Base-by-base conservation (phyloP, 495 filamentous ascomycete genomes). In the Aspergillus bertholletiae region DNA sequence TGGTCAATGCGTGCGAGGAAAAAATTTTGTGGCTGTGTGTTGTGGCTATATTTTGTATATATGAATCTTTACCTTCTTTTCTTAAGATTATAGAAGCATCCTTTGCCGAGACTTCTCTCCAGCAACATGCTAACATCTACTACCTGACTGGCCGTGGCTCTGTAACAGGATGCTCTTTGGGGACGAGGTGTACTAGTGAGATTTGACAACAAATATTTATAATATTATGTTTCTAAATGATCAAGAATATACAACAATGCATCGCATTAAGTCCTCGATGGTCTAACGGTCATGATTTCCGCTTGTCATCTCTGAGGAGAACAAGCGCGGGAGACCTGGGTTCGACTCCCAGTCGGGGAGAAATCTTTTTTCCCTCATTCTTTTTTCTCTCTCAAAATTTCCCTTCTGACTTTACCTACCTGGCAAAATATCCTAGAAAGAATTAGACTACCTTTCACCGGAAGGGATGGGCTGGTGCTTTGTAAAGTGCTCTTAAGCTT, bases 211-310 rank as follows among this genome's bases (percentile, higher is more conserved):
- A 12, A 6, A 34, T 34, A 34, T 34, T 13, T 8, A 28, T 9
- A 28, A 5, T 34, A 13, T 12, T 7, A 8, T 34, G 12, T 34
- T 34, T 11, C 2, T 8, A 11, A 9, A 13, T 6, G 9, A 2
- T 34, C 7, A 22, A 4, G 18, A 40, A 40, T 18, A 21, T 9
- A 22, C 2, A 22, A 43, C 7, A 7, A 5, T 43, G 21, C 3
- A 37, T 37, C 5, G 3, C 18, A 17, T 7, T 22, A 1, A 6
- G 5, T 61, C 59, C 59, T 66, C 63, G 67, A 69, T 69, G 66
- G 69, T 72, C 68, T 71, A 69, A 68, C 65, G 69, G 69, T 72
- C 58, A 72, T 72, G 69, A 72, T 72, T 72, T 72, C 69, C 66
- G 69, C 69, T 72, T 72, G 69, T 72, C 69, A 72, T 56, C 41